Base-by-base conservation (phyloP, 805 yeast species). In the Metschnikowia borealis region DNA sequence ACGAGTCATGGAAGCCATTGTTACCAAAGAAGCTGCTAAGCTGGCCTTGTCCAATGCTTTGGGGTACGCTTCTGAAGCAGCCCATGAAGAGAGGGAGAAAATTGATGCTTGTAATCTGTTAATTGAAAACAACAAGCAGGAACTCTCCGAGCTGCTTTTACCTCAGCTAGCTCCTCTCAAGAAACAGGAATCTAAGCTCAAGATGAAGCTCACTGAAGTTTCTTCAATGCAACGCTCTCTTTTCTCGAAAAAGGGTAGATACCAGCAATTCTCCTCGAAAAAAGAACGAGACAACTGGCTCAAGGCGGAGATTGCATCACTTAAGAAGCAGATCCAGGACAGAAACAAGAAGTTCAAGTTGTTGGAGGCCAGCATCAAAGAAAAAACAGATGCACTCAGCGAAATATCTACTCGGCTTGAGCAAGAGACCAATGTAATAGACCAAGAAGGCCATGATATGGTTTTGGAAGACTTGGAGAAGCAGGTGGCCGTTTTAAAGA, bases 221-320 rank as follows among this genome's bases (percentile, higher is more conserved):
- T 76, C 73, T 47, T 69, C 81, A 6, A 75, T 68, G 29, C 90
- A 86, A 63, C 72, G 86, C 55, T 67, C 74, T 13, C 64, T 91
- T 4, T 79, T 85, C 45, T 73, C 86, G 6, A 91, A 89, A 60
- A 87, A 83, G 58, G 88, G 87, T 38, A 80, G 90, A 46, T 79
- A 78, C 51, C 74, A 82, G 23, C 78, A 81, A 54, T 90, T 89
- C 58, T 54, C 64, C 0, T 65, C 78, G 14, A 75, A 75, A 54
- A 60, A 66, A 2, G 85, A 87, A 51, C 76, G 97, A 54, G 85
- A 89, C 62, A 40, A 52, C 2, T 88, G 95, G 92, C 71, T 91
- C 14, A 61, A 70, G 7, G 46, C 62, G 0, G 84, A 89, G 58
- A 76, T 88, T 18, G 44, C 61, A 0, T 64, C 61, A 4, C 58